Evolutionary conservation across 2,329 filamentous ascomycete genomes (phyloP).

Genomic region (Epichloe sibirici): DNA sequence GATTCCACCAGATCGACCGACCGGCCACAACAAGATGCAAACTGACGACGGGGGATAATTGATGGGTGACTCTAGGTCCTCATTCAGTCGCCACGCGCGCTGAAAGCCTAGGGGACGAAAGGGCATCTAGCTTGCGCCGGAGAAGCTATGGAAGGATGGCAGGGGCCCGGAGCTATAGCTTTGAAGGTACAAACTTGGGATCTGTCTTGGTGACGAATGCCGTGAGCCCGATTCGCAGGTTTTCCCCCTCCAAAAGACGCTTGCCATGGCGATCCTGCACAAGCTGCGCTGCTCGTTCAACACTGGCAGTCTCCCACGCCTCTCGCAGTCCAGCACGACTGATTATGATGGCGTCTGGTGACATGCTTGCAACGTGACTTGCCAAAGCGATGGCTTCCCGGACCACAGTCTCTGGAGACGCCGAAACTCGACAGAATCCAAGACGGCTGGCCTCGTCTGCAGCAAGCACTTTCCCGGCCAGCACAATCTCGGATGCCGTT

Average conservation of each 20-base stretch:
- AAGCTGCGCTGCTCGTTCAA: constrained; percentile 26
- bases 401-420: constrained; percentile 26
- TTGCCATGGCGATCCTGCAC: constrained; percentile 29
- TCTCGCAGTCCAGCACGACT: constrained; percentile 26
- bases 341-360: constrained; percentile 26
- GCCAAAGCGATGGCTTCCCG: constrained; percentile 25
- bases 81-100: too few relatives aligned
- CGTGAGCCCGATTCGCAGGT: constrained; percentile 34
- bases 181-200: constrained; percentile 36
- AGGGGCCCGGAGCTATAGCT: constrained; percentile 21
- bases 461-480: constrained; percentile 32
- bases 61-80: too few relatives aligned
- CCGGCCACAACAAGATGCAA: too few relatives aligned
- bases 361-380: constrained; percentile 20
- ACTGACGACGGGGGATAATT: too few relatives aligned
- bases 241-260: constrained; percentile 29
- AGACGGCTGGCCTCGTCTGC: constrained; percentile 23
- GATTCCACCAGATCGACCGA: too few relatives aligned
- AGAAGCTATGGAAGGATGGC: too few relatives aligned
- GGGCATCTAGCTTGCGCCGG: too few relatives aligned
- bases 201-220: constrained; percentile 40
- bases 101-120: too few relatives aligned
- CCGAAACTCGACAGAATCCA: constrained; percentile 20
- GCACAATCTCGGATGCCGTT: constrained; percentile 34
- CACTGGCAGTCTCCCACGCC: constrained; percentile 27